phyloP scores from a whole-genome alignment of 805 yeast species.

The Ogataea paradorogensis region DNA sequence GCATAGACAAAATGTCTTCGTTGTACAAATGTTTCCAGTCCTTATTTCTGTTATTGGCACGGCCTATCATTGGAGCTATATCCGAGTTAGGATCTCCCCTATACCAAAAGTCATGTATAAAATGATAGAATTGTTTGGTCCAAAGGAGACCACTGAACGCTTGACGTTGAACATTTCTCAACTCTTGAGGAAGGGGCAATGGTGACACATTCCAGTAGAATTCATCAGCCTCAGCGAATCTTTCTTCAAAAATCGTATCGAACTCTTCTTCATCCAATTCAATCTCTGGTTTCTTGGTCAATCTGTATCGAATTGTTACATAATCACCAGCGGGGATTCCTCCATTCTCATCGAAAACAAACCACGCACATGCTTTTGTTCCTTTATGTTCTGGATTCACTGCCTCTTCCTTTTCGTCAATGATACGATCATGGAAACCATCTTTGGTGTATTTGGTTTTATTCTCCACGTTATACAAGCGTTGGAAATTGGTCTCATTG shows the following conservation, averaged over 20 bases:
- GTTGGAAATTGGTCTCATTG: conserved; percentile 75
- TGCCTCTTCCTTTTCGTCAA: conserved; percentile 55
- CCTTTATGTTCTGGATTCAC: conserved; percentile 72
- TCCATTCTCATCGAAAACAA: conserved; percentile 68
- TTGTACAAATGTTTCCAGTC: conserved; percentile 89
- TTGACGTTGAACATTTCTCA: conserved; percentile 84
- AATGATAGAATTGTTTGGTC: conserved; percentile 90
- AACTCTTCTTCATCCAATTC: conserved; percentile 69
- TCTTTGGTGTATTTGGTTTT: conserved; percentile 68
- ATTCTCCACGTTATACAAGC: conserved; percentile 63
- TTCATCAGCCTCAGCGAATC: conserved; percentile 88
- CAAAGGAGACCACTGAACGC: conserved; percentile 92
- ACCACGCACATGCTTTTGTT: conserved; percentile 85
- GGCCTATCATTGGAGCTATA: conserved; percentile 72
- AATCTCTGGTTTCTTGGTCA: conserved; percentile 35
- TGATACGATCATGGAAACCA: conserved; percentile 83
- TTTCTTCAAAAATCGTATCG: conserved; percentile 62
- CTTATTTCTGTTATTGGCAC: conserved; percentile 83
- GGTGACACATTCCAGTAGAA: conserved; percentile 89
- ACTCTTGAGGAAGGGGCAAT: conserved; percentile 73
- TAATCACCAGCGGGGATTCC: conserved; percentile 85
- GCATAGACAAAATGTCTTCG: conserved; percentile 83
- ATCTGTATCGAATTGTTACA: conserved; percentile 78
- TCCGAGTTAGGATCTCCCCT: conserved; percentile 77
- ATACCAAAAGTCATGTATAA: conserved; percentile 83